Conservation (phyloP, 2,329 filamentous ascomycete genomes). For the Fusarium hostae region DNA sequence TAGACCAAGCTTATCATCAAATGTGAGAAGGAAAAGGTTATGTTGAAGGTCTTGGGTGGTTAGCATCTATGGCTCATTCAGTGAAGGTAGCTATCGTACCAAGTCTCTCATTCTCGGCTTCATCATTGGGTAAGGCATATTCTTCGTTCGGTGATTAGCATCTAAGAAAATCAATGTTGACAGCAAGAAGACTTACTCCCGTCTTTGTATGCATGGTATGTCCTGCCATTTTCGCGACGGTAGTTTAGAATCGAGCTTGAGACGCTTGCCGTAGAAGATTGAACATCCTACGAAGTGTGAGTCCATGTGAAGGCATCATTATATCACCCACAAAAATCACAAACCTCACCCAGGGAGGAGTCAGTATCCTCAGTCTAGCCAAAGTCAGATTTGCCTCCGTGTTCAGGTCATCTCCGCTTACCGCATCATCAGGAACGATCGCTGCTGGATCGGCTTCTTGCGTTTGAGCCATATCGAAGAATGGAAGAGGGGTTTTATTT, state of each 20-base stretch:
- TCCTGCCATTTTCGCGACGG: conserved; percentile 17
- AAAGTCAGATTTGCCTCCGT: neutral
- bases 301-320: too few relatives aligned
- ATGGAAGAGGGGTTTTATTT: too few relatives aligned
- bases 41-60: conserved; percentile 26
- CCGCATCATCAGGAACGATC: neutral
- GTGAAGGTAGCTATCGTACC: neutral
- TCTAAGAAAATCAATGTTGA: rapidly evolving
- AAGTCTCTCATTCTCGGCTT: conserved; percentile 30
- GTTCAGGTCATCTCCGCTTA: neutral
- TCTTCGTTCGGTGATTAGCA: neutral
- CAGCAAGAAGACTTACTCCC: neutral
- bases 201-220: conserved; percentile 19
- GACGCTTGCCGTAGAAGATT: neutral
- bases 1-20: conserved; percentile 24
- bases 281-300: neutral
- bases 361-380: neutral
- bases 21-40: conserved; percentile 28
- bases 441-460: neutral
- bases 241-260: conserved; percentile 16
- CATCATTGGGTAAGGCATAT: conserved; percentile 35
- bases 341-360: conserved; percentile 9
- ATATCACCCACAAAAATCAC: too few relatives aligned
- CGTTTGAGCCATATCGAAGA: neutral
- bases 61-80: neutral